phyloP scores from a whole-genome alignment of 805 yeast genomes.

The Metschnikowia matae region DNA sequence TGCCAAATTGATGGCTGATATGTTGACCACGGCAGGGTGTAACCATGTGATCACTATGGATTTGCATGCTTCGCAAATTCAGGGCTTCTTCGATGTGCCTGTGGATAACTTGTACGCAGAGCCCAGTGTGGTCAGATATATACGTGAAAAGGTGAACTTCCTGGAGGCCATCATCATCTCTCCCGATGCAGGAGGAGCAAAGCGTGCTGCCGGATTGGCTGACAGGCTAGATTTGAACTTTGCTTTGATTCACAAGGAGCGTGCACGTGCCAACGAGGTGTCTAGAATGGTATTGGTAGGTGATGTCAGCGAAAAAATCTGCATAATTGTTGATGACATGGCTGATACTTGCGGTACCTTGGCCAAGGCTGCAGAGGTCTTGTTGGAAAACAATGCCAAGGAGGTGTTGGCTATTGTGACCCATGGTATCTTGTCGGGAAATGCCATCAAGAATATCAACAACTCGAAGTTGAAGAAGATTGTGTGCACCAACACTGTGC shows the following conservation, averaged over 20 bases:
- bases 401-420: conserved; percentile 79
- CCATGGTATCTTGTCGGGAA: conserved; percentile 74
- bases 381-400: conserved; percentile 63
- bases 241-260: conserved; percentile 81
- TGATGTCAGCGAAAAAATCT: conserved; percentile 70
- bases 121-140: conserved; percentile 73
- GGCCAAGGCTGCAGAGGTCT: conserved; percentile 75
- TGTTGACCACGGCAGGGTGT: conserved; percentile 80
- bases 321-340: conserved; percentile 83
- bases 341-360: conserved; percentile 88
- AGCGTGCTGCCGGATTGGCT: conserved; percentile 82
- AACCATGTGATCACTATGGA: conserved; percentile 86
- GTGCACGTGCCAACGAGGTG: conserved; percentile 80
- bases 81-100: conserved; percentile 79
- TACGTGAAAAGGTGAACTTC: conserved; percentile 55
- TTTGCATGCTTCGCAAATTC: conserved; percentile 84
- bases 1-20: conserved; percentile 78
- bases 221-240: conserved; percentile 75
- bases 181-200: conserved; percentile 90
- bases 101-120: conserved; percentile 84
- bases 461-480: conserved; percentile 63
- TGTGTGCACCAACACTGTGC: conserved; percentile 78
- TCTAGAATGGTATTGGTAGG: conserved; percentile 83
- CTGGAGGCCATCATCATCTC: conserved; percentile 71
- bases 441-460: conserved; percentile 67